Percentiles rank a stretch among this genome's conserved stretches.
phyloP scores from a whole-genome alignment of 108 stramenopile genomes.

The Nannochloropsis gaditana region DNA sequence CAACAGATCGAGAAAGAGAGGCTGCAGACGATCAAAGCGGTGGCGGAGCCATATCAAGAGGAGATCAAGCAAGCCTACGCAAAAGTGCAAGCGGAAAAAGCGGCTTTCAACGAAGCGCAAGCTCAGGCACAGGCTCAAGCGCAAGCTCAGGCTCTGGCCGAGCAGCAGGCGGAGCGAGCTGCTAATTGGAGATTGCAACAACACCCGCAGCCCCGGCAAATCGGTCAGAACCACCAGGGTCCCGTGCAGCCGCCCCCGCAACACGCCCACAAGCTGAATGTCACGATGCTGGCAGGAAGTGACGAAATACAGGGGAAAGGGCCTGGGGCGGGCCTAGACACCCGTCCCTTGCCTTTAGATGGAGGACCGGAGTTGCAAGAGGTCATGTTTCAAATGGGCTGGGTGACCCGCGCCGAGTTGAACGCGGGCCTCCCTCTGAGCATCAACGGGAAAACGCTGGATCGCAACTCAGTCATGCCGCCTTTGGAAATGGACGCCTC shows the following conservation, averaged over 20 bases:
- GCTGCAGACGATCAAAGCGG: background rate
- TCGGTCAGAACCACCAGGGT: too few relatives aligned
- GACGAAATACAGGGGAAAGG: too few relatives aligned
- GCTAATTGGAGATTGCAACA: background rate
- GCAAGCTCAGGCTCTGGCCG: background rate
- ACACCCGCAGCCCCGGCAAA: background rate
- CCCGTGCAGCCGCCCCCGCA: too few relatives aligned
- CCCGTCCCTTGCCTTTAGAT: background rate
- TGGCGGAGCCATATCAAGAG: background rate
- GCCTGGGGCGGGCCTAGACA: too few relatives aligned
- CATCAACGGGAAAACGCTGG: background rate
- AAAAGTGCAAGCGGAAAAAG: background rate
- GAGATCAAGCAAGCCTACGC: background rate
- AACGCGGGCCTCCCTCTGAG: background rate
- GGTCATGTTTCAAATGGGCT: background rate
- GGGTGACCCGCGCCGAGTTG: background rate
- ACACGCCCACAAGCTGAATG: too few relatives aligned
- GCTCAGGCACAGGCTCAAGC: background rate
- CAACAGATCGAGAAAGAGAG: constrained; percentile 1
- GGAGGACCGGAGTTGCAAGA: background rate
- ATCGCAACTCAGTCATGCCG: background rate
- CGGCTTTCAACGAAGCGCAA: background rate
- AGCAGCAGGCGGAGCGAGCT: background rate
- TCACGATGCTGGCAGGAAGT: too few relatives aligned
- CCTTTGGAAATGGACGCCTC: background rate